Evolutionary conservation across 1,284 basidiomycete genomes (phyloP), one percentile per base, ranked within the genome.

Genomic region (Ceratobasidium sp.): DNA sequence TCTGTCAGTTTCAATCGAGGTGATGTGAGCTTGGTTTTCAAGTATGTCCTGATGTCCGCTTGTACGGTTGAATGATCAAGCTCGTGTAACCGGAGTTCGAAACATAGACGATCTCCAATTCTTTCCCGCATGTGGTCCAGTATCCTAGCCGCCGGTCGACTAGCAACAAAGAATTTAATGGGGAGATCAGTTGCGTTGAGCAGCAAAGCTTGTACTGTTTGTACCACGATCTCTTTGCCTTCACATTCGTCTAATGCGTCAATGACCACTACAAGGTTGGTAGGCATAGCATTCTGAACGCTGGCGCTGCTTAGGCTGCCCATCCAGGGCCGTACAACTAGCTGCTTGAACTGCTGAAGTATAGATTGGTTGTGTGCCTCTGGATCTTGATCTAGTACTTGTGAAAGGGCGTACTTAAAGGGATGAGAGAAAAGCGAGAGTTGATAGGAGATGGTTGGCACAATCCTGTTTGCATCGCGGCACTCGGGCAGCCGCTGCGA

Each of bases 211-310:
- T 39, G 23, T 20, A 78, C 51, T 26, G 61, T 23, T 39, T 33
- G 55, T 46, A 72, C 44, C 1, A 49, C 56, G 4, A 28, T 55
- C 7, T 40, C 33, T 39, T 63, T 49, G 23, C 56, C 44, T 33
- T 51, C 51, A 56, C 76, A 77, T 51, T 77, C 77, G 23, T 78
- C 77, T 9, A 78, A 42, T 5, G 77, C 77, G 33, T 78, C 77
- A 42, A 78, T 71, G 12, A 58, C 56, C 15, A 58, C 56, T 10
- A 58, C 56, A 33, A 58, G 23, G n/a, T 58, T 58, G 10, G 9
- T 58, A 10, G 56, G 56, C 10, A 58, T 10, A 18, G 56, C 10
- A n/a, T 58, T 13, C 10, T n/a, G 15, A 33, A 58, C n/a, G 10
- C n/a, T 33, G 33, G 33, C 33, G 33, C 33, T 33, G 33, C 33